These are phyloP conservation scores for Cnidoscolus chayamansa DNA, from an alignment of 441 rosid species.

Conservation along the genomic window DNA sequence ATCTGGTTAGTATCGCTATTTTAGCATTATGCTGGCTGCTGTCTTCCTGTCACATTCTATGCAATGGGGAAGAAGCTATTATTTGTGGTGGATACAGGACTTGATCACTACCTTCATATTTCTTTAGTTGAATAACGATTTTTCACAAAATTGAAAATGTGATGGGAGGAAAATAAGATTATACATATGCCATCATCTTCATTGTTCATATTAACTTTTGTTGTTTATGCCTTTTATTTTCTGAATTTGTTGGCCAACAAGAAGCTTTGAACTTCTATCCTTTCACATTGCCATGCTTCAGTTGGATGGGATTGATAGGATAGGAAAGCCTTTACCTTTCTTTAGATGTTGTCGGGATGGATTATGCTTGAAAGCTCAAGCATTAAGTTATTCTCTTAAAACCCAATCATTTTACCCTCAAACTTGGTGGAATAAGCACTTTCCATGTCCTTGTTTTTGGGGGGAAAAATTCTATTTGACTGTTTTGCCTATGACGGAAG, in stretches of 20 bases:
- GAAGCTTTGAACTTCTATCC: not conserved
- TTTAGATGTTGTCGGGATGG: not conserved
- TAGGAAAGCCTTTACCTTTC: not conserved
- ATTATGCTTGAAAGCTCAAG: not conserved
- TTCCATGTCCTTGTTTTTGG: not conserved
- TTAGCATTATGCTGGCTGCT: not conserved
- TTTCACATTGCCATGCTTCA: not conserved
- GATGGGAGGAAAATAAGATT: not conserved
- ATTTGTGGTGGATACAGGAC: not conserved
- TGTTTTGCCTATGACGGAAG: not conserved
- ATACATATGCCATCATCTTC: not conserved
- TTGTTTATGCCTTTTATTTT: not conserved
- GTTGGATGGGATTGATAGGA: not conserved
- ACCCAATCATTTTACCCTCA: not conserved
- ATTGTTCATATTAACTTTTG: not conserved
- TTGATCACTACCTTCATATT: not conserved
- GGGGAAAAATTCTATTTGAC: not conserved
- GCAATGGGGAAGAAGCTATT: not conserved
- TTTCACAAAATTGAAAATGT: not conserved
- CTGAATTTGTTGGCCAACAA: not conserved
- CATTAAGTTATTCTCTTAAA: not conserved
- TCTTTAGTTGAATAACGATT: not conserved
- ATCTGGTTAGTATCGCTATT: conserved; percentile 43
- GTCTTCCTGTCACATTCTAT: conserved; percentile 2
- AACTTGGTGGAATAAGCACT: not conserved